Conservation (phyloP, 2,329 filamentous ascomycete species). For the Trichothecium roseum region DNA sequence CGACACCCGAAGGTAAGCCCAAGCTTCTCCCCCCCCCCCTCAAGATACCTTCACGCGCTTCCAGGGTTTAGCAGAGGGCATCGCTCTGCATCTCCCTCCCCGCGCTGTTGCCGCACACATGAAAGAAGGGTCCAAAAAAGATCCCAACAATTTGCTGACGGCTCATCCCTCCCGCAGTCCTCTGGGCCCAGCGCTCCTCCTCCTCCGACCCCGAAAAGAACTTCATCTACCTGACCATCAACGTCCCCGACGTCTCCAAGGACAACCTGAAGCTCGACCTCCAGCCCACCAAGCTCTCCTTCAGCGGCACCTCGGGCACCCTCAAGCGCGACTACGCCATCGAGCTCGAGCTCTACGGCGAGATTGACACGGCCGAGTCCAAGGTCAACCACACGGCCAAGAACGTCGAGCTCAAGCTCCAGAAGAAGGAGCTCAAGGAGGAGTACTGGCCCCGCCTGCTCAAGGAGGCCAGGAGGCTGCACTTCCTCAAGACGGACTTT, state of each 20-base stretch:
- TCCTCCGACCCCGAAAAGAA: conserved; percentile 73
- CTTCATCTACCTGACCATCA: conserved; percentile 88
- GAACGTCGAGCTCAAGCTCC: conserved; percentile 80
- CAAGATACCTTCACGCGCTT: too few species aligned
- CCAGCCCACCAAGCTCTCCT: conserved; percentile 65
- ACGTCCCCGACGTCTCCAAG: conserved; percentile 72
- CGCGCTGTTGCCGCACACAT: too few species aligned
- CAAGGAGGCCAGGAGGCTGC: conserved; percentile 80
- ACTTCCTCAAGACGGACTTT: conserved; percentile 98
- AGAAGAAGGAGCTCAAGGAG: conserved; percentile 93
- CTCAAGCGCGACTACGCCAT: conserved; percentile 84
- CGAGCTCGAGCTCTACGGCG: conserved; percentile 76
- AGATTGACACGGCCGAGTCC: conserved; percentile 78
- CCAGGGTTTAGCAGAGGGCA: too few species aligned
- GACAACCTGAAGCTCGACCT: conserved; percentile 73
- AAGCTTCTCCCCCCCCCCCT: background rate
- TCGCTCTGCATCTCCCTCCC: too few species aligned
- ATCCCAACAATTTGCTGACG: too few species aligned
- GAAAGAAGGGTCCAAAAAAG: too few species aligned
- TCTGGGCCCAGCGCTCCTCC: conserved; percentile 96
- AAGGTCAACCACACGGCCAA: conserved; percentile 83
- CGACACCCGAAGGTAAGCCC: conserved; percentile 28
- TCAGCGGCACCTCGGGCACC: conserved; percentile 71
- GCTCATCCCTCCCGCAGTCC: conserved; percentile 55
- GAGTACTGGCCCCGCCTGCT: conserved; percentile 94